Base-by-base conservation (phyloP, 2,329 filamentous ascomycete species). In the Lasiodiplodia theobromae region DNA sequence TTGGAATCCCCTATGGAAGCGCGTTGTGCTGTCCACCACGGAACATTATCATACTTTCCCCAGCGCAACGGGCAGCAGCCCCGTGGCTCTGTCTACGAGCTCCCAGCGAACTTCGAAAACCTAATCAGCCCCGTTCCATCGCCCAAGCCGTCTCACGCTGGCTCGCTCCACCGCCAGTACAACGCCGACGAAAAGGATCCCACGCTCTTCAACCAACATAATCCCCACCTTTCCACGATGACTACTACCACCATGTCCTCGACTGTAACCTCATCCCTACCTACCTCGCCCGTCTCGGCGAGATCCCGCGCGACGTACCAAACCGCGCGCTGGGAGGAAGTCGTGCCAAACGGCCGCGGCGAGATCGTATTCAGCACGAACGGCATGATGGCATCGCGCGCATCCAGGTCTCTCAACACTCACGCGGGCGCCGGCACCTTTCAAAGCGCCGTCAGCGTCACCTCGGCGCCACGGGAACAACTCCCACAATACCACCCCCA, bases 241-340 rank as follows among this genome's bases (percentile, higher is more conserved):
- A 37, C 54, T 21, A 34, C 56, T 6, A n/a, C 52, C 14, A n/a
- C 37, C 5, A 57, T 16, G 18, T 11, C 37, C 18, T 14, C 23
- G 23, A 23, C 10, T 53, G 2, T 58, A 28, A 4, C 11, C 63
- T 37, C 47, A n/a, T 18, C 28, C 23, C 40, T 49, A 12, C 54
- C 66, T 8, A 16, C 66, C 18, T 40, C 56, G 12, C 51, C 53
- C 23, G 40, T 37, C 21, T 40, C 60, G 16, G 11, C 47, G 31
- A 14, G 18, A 21, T 51, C 53, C 47, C 56, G 23, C 34, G 18
- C 34, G 4, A 60, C 66, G 25, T 10, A 38, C 54, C 44, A 54
- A 44, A 12, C 18, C 56, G 14, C 66, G n/a, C 66, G 66, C 23
- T 68, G 66, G 66, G 47, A 68, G 23, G 66, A 68, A 54, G 57